A percentile compares a stretch with the other conserved stretches of the same genome.
These are phyloP conservation scores for Pulchroboletus neoregius DNA, from an alignment of 1,284 basidiomycete species.

Conservation along the genomic window DNA sequence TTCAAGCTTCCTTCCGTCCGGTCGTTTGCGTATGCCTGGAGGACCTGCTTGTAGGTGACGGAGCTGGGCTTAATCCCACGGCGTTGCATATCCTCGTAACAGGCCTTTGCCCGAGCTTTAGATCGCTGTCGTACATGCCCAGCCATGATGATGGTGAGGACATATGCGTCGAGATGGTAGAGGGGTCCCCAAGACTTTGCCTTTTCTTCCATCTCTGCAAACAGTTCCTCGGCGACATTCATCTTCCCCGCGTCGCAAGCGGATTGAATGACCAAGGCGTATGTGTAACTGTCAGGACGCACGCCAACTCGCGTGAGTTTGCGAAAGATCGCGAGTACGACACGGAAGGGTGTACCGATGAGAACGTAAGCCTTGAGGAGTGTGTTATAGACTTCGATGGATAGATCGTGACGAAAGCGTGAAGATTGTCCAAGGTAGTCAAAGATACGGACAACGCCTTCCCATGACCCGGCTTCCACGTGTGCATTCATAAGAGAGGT, in stretches of 20 bases:
- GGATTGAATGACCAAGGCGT: slow-evolving; percentile 77
- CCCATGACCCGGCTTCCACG: slow-evolving; percentile 80
- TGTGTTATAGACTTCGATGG: slow-evolving; percentile 68
- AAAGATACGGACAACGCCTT: slow-evolving; percentile 67
- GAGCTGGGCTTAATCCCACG: slow-evolving; percentile 69
- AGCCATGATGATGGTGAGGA: slow-evolving; percentile 83
- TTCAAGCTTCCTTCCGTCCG: slow-evolving; percentile 45
- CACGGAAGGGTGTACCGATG: slow-evolving; percentile 70
- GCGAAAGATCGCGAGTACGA: slow-evolving; percentile 65
- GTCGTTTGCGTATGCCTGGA: slow-evolving; percentile 57
- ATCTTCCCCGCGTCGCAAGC: slow-evolving; percentile 77
- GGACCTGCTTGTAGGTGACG: slow-evolving; percentile 69
- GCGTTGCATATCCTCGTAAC: slow-evolving; percentile 73
- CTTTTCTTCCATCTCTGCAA: slow-evolving; percentile 59
- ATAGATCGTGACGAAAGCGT: slow-evolving; percentile 38
- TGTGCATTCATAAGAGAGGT: slow-evolving; percentile 80
- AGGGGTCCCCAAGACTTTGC: slow-evolving; percentile 36
- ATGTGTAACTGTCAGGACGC: slow-evolving; percentile 64
- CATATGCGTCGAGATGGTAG: slow-evolving; percentile 51
- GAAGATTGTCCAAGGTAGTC: slow-evolving; percentile 56
- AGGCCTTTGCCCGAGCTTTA: slow-evolving; percentile 54
- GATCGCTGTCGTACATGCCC: slow-evolving; percentile 67
- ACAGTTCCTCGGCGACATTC: slow-evolving; percentile 64
- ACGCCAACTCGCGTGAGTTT: slow-evolving; percentile 49
- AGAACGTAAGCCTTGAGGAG: slow-evolving; percentile 85